Evolutionary conservation across 257 asterid species (phyloP).

Genomic region (Phtheirospermum japonicum): DNA sequence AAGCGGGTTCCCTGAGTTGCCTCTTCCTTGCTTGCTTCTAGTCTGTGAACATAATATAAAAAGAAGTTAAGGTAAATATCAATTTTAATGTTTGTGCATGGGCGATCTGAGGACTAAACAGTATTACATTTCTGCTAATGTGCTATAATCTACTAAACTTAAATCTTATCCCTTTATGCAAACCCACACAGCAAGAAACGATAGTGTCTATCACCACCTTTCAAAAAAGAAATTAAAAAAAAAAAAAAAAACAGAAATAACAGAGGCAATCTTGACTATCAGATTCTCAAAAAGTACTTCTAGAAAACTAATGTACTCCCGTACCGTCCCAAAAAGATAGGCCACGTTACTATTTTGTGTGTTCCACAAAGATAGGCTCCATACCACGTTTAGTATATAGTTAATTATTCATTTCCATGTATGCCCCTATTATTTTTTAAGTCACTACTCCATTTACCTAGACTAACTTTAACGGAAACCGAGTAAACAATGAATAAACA

Average conservation of each 20-base stretch:
- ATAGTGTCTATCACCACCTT: slow-evolving; percentile 4
- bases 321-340: no score
- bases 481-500: no score
- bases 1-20: slow-evolving; percentile 54
- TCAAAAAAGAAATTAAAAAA: no score
- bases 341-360: no score
- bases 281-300: not conserved
- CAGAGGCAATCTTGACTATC: slow-evolving; percentile 12
- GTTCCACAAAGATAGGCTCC: no score
- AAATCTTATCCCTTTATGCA: slow-evolving; percentile 1
- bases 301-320: not conserved
- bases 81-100: slow-evolving; percentile 13
- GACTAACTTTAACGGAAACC: no score
- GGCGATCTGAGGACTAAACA: slow-evolving; percentile 8
- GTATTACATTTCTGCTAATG: slow-evolving; percentile 16
- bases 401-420: no score
- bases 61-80: slow-evolving; percentile 17
- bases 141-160: slow-evolving; percentile 20
- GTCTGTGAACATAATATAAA: slow-evolving; percentile 41
- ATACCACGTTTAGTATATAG: no score
- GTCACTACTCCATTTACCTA: no score
- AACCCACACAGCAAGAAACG: slow-evolving; percentile 4
- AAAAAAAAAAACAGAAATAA: slow-evolving; percentile 6
- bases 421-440: no score
- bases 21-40: slow-evolving; percentile 58